Evolutionary conservation across 164 flowering plant species (phyloP).

Genomic region (Stephania cephalantha): DNA sequence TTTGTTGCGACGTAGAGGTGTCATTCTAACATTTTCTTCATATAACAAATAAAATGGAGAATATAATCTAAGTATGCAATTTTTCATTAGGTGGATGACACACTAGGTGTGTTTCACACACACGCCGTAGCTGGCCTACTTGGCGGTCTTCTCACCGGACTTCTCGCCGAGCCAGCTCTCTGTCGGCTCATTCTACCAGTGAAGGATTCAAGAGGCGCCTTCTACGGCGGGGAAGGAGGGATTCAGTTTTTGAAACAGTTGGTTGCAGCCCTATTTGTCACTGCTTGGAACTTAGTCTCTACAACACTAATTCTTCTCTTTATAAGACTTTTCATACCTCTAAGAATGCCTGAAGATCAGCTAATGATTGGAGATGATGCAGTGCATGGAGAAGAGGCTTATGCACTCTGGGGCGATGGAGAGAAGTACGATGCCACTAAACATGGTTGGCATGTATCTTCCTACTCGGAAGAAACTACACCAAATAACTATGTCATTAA

Average conservation of each 20-base stretch:
- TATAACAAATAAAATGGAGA: not conserved
- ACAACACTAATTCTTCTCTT: conserved; percentile 36
- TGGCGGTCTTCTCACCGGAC: conserved; percentile 54
- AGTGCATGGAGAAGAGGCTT: conserved; percentile 55
- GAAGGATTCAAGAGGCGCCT: conserved; percentile 40
- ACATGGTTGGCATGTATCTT: conserved; percentile 23
- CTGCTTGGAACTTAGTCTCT: conserved; percentile 42
- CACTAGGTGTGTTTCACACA: conserved; percentile 55
- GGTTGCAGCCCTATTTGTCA: conserved; percentile 45
- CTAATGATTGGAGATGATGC: conserved; percentile 47
- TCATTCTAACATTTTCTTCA: too few relatives aligned
- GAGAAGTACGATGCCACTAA: conserved; percentile 42
- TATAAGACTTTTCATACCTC: conserved; percentile 33
- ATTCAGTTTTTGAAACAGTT: conserved; percentile 41
- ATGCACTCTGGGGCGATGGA: conserved; percentile 60
- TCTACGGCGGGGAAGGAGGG: conserved; percentile 41
- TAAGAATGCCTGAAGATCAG: conserved; percentile 43
- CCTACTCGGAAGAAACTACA: conserved; percentile 10
- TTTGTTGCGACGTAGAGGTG: too few relatives aligned
- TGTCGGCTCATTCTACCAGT: conserved; percentile 34
- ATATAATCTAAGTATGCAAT: not conserved
- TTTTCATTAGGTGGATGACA: conserved; percentile 46
- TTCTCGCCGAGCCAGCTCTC: conserved; percentile 46
- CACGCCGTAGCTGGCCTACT: conserved; percentile 64
- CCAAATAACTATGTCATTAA: conserved; percentile 24